A percentile compares a stretch with the other conserved stretches of the same genome.
These are phyloP conservation scores for Mycena floridula DNA, from an alignment of 768 basidiomycete species.

Conservation along the genomic window DNA sequence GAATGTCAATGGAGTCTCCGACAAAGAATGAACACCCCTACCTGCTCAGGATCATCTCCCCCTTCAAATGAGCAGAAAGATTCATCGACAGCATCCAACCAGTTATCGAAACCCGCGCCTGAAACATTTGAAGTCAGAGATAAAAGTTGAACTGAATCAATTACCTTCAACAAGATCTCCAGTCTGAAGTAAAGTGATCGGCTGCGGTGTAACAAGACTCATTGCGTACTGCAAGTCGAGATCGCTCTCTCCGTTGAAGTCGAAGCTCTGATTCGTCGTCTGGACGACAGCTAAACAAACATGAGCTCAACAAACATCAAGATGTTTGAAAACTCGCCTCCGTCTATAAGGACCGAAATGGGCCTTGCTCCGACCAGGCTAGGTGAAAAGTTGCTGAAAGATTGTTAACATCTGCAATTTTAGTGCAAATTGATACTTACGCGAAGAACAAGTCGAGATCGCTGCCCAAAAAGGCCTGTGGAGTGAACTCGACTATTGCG, in stretches of 20 bases:
- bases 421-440: not conserved
- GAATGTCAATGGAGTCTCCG: not conserved
- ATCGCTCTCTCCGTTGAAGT: constrained; percentile 35
- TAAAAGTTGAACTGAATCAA: not conserved
- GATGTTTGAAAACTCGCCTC: constrained; percentile 15
- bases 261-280: constrained; percentile 18
- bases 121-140: not conserved
- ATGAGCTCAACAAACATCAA: constrained; percentile 1
- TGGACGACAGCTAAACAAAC: constrained; percentile 19
- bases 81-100: constrained; percentile 37
- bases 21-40: not conserved
- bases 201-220: constrained; percentile 29
- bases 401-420: not conserved
- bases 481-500: constrained; percentile 31
- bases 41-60: constrained; percentile 31
- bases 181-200: constrained; percentile 31
- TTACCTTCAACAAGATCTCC: constrained; percentile 30
- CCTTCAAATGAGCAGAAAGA: constrained; percentile 39
- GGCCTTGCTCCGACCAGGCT: constrained; percentile 26
- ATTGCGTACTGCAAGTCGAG: constrained; percentile 45
- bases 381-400: constrained; percentile 26
- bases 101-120: constrained; percentile 39
- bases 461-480: constrained; percentile 26
- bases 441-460: constrained; percentile 24
- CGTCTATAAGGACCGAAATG: constrained; percentile 27